phyloP scores from a whole-genome alignment of 345 rosid species.

The Triadica sebifera region DNA sequence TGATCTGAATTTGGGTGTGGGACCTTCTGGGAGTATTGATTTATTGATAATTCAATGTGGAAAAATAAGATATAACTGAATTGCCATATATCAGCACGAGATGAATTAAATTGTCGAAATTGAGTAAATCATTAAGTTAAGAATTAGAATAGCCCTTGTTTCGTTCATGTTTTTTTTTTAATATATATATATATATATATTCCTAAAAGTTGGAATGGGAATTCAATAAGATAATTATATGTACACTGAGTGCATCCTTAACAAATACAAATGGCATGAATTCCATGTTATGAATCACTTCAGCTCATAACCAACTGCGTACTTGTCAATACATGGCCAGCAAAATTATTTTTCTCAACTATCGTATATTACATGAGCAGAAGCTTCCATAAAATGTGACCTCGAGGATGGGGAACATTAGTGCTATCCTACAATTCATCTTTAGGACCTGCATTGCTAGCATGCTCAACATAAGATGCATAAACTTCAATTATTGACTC shows the following conservation, averaged over 20 bases:
- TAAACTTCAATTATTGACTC: constrained; percentile 67
- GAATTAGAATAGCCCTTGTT: too few species aligned
- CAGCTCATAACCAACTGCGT: neutral
- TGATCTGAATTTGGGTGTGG: neutral
- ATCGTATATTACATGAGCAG: neutral
- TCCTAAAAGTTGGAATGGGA: too few species aligned
- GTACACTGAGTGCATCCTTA: neutral
- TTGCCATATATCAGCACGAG: neutral
- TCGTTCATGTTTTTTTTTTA: too few species aligned
- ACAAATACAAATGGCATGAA: neutral
- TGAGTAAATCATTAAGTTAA: neutral
- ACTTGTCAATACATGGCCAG: neutral
- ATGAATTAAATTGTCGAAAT: neutral
- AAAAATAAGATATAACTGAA: neutral
- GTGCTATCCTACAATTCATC: constrained; percentile 61
- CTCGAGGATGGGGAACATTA: neutral
- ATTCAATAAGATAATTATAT: too few species aligned
- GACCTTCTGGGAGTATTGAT: neutral
- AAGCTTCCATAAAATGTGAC: neutral
- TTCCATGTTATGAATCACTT: neutral
- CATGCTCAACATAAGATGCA: constrained; percentile 41
- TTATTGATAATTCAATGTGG: neutral
- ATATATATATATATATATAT: too few species aligned
- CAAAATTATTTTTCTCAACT: neutral
- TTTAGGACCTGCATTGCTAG: constrained; percentile 34